Percentiles rank a stretch among this genome's conserved stretches.
phyloP scores from a whole-genome alignment of 768 basidiomycete species.

The Fomitopsis pulvina region DNA sequence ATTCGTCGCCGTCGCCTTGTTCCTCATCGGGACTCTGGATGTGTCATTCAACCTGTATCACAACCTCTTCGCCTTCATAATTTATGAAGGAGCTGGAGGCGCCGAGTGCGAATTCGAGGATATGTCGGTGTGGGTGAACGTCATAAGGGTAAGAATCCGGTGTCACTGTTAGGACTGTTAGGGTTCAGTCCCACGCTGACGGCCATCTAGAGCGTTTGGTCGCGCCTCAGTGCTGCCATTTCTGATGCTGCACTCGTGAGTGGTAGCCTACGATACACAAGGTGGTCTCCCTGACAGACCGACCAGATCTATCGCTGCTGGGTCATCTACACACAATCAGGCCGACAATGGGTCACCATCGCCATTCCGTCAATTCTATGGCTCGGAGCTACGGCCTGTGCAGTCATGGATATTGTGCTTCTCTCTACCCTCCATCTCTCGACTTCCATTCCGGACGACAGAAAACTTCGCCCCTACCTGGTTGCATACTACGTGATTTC shows the following conservation, averaged over 20 bases:
- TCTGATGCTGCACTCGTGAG: background rate
- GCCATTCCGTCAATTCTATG: background rate
- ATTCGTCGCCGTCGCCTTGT: background rate
- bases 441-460: background rate
- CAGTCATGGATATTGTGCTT: background rate
- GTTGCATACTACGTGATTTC: background rate
- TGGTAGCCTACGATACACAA: too few relatives aligned
- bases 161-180: too few relatives aligned
- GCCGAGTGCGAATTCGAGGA: background rate
- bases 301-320: background rate
- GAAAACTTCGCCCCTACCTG: background rate
- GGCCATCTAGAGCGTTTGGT: background rate
- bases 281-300: background rate
- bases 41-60: constrained; percentile 1
- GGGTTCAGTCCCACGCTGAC: too few relatives aligned
- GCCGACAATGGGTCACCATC: background rate
- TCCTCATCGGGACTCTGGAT: background rate
- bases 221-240: background rate
- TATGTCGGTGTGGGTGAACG: constrained; percentile 1
- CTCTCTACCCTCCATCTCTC: background rate
- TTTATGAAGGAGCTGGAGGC: background rate
- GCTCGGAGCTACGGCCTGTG: background rate
- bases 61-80: constrained; percentile 1
- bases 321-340: background rate
- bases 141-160: constrained; percentile 1